phyloP scores from a whole-genome alignment of 2,329 filamentous ascomycete genomes.

The Bertia moriformis region DNA sequence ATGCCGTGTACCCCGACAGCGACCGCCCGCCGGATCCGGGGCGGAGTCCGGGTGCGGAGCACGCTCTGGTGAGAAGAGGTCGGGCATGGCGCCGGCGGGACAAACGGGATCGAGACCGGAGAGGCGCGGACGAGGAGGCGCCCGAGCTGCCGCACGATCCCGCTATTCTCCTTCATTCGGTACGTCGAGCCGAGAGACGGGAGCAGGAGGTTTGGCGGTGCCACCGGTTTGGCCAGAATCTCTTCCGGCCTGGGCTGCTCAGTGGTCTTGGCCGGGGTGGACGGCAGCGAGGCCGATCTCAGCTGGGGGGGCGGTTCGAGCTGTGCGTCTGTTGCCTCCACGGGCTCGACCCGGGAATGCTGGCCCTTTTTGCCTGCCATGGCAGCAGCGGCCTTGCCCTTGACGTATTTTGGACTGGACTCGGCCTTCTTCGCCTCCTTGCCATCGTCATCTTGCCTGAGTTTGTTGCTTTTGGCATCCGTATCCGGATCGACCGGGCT shows the following conservation, averaged over 20 bases:
- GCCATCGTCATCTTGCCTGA: conserved; percentile 7
- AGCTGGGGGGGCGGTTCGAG: too few relatives aligned
- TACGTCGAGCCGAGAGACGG: conserved; percentile 61
- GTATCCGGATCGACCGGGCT: conserved; percentile 10
- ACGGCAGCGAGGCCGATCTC: conserved; percentile 3
- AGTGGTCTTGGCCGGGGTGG: conserved; percentile 3
- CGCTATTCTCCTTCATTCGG: conserved; percentile 48
- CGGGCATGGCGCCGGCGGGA: conserved; percentile 41
- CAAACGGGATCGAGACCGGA: too few relatives aligned
- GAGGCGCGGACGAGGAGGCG: conserved; percentile 39
- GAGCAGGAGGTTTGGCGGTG: conserved; percentile 47
- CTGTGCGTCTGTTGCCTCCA: too few relatives aligned
- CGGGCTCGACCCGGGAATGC: too few relatives aligned
- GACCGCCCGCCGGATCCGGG: conserved; percentile 68
- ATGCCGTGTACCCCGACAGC: conserved; percentile 91
- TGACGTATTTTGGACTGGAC: too few relatives aligned
- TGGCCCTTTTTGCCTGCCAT: too few relatives aligned
- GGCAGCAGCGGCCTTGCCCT: too few relatives aligned
- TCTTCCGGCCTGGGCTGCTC: conserved; percentile 8
- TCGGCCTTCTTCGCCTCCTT: neutral
- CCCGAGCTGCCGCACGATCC: conserved; percentile 53
- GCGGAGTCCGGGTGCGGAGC: conserved; percentile 39
- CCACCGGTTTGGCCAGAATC: too few relatives aligned
- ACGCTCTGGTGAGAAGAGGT: conserved; percentile 44
- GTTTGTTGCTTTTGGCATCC: conserved; percentile 9